These are phyloP conservation scores for Adiantum capillusveneris DNA, from an alignment of 75 land plant genomes.

Conservation along the genomic window DNA sequence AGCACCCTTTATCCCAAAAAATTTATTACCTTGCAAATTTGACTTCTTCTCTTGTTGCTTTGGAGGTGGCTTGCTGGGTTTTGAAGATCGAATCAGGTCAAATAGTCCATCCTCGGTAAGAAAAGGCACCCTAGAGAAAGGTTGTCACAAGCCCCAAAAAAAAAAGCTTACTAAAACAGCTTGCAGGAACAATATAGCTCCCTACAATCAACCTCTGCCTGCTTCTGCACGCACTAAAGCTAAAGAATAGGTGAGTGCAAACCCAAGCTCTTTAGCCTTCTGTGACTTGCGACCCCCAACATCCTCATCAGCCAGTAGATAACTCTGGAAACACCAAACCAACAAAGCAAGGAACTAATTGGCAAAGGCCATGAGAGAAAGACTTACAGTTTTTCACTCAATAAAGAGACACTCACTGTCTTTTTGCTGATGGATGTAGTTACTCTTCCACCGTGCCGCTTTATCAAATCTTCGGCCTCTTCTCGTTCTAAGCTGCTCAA, in stretches of 20 bases:
- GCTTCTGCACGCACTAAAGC: background rate
- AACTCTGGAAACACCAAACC: no score
- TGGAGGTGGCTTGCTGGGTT: conserved; percentile 25
- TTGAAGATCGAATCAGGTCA: conserved; percentile 78
- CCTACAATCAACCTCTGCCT: background rate
- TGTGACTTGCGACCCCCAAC: conserved; percentile 82
- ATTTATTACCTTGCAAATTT: no score
- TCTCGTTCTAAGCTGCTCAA: conserved; percentile 81
- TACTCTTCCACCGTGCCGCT: conserved; percentile 91
- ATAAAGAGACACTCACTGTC: conserved; percentile 45
- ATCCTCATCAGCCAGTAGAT: conserved; percentile 91
- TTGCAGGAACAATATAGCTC: no score
- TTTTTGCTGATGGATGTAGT: conserved; percentile 97
- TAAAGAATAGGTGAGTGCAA: conserved; percentile 1
- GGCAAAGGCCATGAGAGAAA: no score
- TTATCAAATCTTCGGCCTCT: conserved; percentile 94
- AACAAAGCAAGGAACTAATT: no score
- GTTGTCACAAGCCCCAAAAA: background rate
- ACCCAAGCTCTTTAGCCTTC: conserved; percentile 95
- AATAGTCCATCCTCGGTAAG: conserved; percentile 93
- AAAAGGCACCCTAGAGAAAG: conserved; percentile 43
- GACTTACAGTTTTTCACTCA: no score
- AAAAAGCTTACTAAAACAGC: no score
- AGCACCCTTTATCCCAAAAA: no score
- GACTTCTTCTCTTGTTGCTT: background rate